Conservation (phyloP, 148 eudicot genomes). For the Limonium bicolor region DNA sequence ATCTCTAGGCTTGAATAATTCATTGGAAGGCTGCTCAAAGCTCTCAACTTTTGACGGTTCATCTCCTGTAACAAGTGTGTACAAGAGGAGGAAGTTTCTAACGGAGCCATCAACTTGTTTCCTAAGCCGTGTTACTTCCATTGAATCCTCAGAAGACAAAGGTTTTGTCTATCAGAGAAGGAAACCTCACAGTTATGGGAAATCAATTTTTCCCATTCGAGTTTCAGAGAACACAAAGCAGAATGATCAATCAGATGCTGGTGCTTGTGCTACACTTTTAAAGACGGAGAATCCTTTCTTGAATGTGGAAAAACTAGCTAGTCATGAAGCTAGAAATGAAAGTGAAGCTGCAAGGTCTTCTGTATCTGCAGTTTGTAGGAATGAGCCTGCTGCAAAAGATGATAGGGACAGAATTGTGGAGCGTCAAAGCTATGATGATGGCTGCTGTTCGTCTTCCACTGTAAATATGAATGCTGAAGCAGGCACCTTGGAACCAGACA, state of each 20-base stretch:
- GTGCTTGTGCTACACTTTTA: constrained; percentile 20
- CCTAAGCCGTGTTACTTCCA: constrained; percentile 8
- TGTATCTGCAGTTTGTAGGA: constrained; percentile 15
- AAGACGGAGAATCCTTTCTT: constrained; percentile 33
- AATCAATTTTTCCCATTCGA: constrained; percentile 5
- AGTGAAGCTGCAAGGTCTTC: constrained; percentile 16
- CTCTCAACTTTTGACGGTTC: too few species aligned
- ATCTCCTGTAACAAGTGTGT: constrained; percentile 37
- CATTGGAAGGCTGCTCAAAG: too few species aligned
- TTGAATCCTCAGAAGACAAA: constrained; percentile 5
- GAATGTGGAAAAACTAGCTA: constrained; percentile 11
- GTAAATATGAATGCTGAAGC: constrained; percentile 37
- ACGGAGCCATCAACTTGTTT: constrained; percentile 14
- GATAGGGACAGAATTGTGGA: constrained; percentile 16
- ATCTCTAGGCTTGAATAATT: too few species aligned
- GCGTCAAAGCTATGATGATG: constrained; percentile 42
- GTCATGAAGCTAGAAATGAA: constrained; percentile 11
- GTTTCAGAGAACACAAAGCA: constrained; percentile 11
- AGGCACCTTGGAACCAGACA: constrained; percentile 34
- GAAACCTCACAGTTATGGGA: too few species aligned
- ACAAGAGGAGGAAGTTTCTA: constrained; percentile 37
- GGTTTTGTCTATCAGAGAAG: constrained; percentile 26
- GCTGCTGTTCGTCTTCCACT: constrained; percentile 77
- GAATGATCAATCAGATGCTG: constrained; percentile 3
- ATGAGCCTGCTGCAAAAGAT: constrained; percentile 22